These are phyloP conservation scores for Lactuca saligna DNA, from an alignment of 129 eudicot species.

Conservation along the genomic window DNA sequence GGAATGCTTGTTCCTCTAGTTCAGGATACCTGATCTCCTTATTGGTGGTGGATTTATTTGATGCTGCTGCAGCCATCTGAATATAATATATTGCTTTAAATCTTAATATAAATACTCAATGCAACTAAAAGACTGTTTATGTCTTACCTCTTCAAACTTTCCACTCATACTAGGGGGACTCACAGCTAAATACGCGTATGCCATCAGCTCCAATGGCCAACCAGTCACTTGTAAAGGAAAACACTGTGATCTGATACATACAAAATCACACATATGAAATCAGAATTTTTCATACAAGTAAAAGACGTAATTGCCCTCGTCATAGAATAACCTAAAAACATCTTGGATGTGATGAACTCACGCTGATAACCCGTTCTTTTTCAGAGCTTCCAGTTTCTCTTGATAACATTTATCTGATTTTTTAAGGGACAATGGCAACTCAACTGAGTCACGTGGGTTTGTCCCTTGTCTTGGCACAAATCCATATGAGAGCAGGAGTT, in stretches of 20 bases:
- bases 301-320: too few relatives aligned
- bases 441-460: slow-evolving; percentile 85
- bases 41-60: slow-evolving; percentile 50
- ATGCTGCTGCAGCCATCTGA: slow-evolving; percentile 96
- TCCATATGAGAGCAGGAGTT: slow-evolving; percentile 91
- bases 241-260: slow-evolving; percentile 60
- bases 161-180: slow-evolving; percentile 81
- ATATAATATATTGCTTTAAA: background rate
- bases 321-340: too few relatives aligned
- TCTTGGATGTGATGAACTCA: slow-evolving; percentile 33
- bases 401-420: slow-evolving; percentile 79
- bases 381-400: slow-evolving; percentile 65
- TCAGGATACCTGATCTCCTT: slow-evolving; percentile 69
- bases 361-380: slow-evolving; percentile 79
- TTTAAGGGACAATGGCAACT: slow-evolving; percentile 59
- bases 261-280: background rate
- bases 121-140: background rate
- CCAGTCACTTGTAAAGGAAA: slow-evolving; percentile 89
- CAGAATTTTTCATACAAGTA: too few relatives aligned
- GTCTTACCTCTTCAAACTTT: slow-evolving; percentile 66
- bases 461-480: slow-evolving; percentile 96
- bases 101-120: background rate
- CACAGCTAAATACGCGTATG: slow-evolving; percentile 80
- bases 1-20: slow-evolving; percentile 82
- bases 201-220: slow-evolving; percentile 93